Conservation (phyloP, 495 filamentous ascomycete species). For the Alectoria sarmentosa region DNA sequence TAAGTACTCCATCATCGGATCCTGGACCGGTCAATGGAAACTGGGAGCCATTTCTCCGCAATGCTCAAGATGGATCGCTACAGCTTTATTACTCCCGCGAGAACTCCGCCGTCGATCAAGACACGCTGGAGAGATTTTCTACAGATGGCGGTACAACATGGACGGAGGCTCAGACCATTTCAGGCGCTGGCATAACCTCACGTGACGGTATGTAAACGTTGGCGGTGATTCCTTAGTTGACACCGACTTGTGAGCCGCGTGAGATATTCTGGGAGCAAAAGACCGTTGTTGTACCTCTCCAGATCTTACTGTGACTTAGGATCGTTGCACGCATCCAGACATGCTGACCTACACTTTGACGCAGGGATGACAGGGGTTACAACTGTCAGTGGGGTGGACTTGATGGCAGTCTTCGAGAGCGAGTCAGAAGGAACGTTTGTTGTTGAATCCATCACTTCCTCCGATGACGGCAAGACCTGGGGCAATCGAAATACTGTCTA, state of each 20-base stretch:
- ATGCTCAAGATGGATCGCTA: conserved; percentile 32
- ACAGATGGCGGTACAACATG: conserved; percentile 40
- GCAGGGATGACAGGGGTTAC: conserved; percentile 41
- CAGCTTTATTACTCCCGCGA: conserved; percentile 48
- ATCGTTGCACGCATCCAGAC: neutral
- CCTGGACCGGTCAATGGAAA: conserved; percentile 35
- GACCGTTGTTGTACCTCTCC: neutral
- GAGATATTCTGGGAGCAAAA: neutral
- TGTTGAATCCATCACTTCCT: conserved; percentile 37
- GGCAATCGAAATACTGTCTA: conserved; percentile 35
- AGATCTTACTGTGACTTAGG: neutral
- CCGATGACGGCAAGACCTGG: conserved; percentile 43
- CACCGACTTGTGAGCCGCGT: neutral
- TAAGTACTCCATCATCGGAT: conserved; percentile 35
- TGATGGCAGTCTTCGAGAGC: conserved; percentile 45
- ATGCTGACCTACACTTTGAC: neutral
- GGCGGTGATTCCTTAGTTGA: neutral
- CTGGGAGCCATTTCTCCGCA: conserved; percentile 47
- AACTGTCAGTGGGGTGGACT: conserved; percentile 30
- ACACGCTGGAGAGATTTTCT: conserved; percentile 42
- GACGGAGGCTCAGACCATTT: conserved; percentile 33
- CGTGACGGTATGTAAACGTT: conserved; percentile 34
- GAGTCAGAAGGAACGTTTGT: conserved; percentile 34
- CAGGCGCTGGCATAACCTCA: conserved; percentile 32
- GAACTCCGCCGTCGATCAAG: conserved; percentile 40